Evolutionary conservation across 2,329 filamentous ascomycete species (phyloP), one percentile per base, ranked within the genome.

Genomic region (Exserohilum rostratum): DNA sequence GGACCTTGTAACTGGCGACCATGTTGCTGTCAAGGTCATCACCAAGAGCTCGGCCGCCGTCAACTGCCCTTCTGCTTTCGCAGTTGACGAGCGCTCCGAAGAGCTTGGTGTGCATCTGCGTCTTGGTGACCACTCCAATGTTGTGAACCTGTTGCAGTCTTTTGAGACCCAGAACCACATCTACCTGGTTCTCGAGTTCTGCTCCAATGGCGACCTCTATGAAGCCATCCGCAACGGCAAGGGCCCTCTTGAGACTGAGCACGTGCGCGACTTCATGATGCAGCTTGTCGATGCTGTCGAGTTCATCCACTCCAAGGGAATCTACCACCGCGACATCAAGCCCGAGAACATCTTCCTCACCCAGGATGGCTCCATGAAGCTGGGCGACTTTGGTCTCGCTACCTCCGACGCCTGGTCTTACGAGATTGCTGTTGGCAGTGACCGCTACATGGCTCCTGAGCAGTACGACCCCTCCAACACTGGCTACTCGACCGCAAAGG

Each of bases 391-490:
- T 74, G 95, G 95, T 50, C 83, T 99, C 60, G 93, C 93, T 46
- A 97, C 93, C 10, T 90, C 87, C 6, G 91, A 96, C 58, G 83
- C 87, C 66, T 96, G 91, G 92, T 96, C 91, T 20, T 90, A 90
- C 68, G 95, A 99, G 80, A 88, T 89, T 60, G 95, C 90, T 58
- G 95, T 99, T 42, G 95, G 95, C 63, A 98, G 95, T 74, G 95
- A 99, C 74, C 91, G 95, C 51, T 99, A 99, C 80, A 99, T 99
- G 95, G 93, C 95, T 51, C 95, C 95, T 5, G 95, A 99, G 78
- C 95, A 99, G 77, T 98, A 95, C 69, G 93, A 98, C 74, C 92
- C 93, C 48, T 86, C 88, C 64, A 88, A 88, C 59, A 86, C 85
- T 60, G 95, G 95, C 55, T 99, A 99, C 79, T 93, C 91, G 51